These are phyloP conservation scores for Rhodotorula sp. DNA, from an alignment of 1,284 basidiomycete genomes.

Conservation along the genomic window DNA sequence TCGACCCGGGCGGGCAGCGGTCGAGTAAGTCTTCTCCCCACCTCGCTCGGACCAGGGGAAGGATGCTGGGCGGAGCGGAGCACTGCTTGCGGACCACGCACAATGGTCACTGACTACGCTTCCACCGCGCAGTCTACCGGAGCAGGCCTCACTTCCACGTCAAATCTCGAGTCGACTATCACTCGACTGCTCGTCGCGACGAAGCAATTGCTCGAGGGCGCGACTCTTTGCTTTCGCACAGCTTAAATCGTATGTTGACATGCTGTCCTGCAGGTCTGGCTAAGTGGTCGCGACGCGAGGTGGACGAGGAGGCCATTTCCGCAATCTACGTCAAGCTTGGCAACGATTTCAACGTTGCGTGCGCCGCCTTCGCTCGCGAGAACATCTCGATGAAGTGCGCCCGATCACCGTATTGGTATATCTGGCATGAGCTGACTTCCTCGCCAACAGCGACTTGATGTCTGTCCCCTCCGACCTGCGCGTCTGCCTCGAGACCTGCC, in stretches of 20 bases:
- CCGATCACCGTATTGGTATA: slow-evolving; percentile 47
- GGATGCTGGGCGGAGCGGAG: background rate
- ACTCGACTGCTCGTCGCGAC: slow-evolving; percentile 92
- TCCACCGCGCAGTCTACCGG: background rate
- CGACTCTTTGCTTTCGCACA: background rate
- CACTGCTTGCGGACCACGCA: background rate
- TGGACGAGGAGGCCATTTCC: slow-evolving; percentile 81
- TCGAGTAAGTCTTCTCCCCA: background rate
- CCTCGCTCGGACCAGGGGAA: background rate
- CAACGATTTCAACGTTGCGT: slow-evolving; percentile 94
- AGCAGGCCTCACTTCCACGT: background rate
- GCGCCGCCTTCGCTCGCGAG: slow-evolving; percentile 79
- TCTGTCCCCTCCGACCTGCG: slow-evolving; percentile 87
- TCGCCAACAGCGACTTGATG: slow-evolving; percentile 69
- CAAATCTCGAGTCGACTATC: slow-evolving; percentile 49
- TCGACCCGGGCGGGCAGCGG: slow-evolving; percentile 4
- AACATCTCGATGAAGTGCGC: slow-evolving; percentile 89
- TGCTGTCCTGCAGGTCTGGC: slow-evolving; percentile 57
- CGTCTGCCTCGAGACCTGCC: slow-evolving; percentile 83
- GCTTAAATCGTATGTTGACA: background rate
- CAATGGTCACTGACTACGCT: background rate
- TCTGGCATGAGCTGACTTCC: background rate
- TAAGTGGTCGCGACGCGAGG: slow-evolving; percentile 74
- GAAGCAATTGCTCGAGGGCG: slow-evolving; percentile 84
- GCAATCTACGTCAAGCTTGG: slow-evolving; percentile 95